These are phyloP conservation scores for Torulaspora indica DNA, from an alignment of 805 yeast species.

Conservation along the genomic window DNA sequence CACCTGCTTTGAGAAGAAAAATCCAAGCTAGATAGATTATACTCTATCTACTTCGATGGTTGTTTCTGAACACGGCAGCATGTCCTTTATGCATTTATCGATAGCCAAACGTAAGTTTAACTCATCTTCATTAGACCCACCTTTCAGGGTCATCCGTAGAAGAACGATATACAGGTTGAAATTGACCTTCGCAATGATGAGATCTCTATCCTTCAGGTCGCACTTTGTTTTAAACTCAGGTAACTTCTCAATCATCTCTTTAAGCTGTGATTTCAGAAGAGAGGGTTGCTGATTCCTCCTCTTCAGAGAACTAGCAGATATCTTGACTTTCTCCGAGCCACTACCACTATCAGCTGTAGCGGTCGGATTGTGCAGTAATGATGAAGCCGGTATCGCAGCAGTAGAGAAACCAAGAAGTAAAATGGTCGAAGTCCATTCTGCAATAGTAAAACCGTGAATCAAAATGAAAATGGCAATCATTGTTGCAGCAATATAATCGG, in stretches of 20 bases:
- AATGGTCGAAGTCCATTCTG: conserved; percentile 36
- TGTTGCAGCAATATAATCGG: conserved; percentile 32
- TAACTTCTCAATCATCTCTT: conserved; percentile 43
- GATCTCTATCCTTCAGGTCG: conserved; percentile 38
- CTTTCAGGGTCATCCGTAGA: conserved; percentile 51
- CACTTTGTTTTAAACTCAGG: conserved; percentile 51
- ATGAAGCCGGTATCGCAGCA: conserved; percentile 23
- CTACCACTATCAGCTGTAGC: conserved; percentile 3
- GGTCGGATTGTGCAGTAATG: conserved; percentile 17
- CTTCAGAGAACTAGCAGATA: neutral
- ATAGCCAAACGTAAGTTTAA: conserved; percentile 41
- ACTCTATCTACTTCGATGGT: conserved; percentile 34
- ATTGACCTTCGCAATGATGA: conserved; percentile 59
- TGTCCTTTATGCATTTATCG: conserved; percentile 27
- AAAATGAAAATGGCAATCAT: conserved; percentile 30
- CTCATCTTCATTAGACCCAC: conserved; percentile 72
- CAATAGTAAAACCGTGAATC: conserved; percentile 33
- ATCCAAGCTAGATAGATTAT: conserved; percentile 23
- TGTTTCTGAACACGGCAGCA: conserved; percentile 28
- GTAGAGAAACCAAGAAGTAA: conserved; percentile 35
- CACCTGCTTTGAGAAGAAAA: conserved; percentile 30
- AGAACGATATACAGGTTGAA: conserved; percentile 56
- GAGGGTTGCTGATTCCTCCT: conserved; percentile 17
- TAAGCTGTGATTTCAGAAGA: conserved; percentile 38
- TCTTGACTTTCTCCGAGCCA: neutral